These are phyloP conservation scores for Blastobotrys attinorum DNA, from an alignment of 805 yeast species.

Conservation along the genomic window DNA sequence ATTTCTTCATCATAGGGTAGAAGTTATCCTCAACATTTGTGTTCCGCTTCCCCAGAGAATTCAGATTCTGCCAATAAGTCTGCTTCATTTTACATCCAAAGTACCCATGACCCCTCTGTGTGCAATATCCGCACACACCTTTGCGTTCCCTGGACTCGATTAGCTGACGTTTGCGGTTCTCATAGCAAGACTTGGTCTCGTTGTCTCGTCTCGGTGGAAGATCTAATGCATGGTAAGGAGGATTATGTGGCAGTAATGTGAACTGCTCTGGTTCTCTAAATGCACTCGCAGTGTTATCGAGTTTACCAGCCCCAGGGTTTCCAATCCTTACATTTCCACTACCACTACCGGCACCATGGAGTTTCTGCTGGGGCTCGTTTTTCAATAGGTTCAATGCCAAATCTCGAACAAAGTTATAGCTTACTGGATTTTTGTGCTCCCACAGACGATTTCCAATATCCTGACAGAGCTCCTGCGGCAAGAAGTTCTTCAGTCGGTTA, in stretches of 20 bases:
- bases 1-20: too few relatives aligned
- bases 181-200: not conserved
- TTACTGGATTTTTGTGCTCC: not conserved
- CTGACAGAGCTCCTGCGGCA: not conserved
- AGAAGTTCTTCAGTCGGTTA: not conserved
- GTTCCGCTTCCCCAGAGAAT: too few relatives aligned
- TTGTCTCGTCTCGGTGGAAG: not conserved
- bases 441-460: not conserved
- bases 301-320: too few relatives aligned
- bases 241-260: not conserved
- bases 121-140: not conserved
- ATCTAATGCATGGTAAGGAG: not conserved
- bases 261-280: not conserved
- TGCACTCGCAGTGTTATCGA: too few relatives aligned
- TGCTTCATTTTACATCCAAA: not conserved
- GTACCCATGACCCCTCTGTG: not conserved
- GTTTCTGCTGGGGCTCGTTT: not conserved
- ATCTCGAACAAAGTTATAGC: not conserved
- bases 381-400: not conserved
- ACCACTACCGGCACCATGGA: too few relatives aligned
- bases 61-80: not conserved
- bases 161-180: not conserved
- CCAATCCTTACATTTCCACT: too few relatives aligned
- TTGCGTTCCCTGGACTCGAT: not conserved
- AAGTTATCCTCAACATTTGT: too few relatives aligned